phyloP scores from a whole-genome alignment of 495 filamentous ascomycete species.

The Cenococcum geophilum region DNA sequence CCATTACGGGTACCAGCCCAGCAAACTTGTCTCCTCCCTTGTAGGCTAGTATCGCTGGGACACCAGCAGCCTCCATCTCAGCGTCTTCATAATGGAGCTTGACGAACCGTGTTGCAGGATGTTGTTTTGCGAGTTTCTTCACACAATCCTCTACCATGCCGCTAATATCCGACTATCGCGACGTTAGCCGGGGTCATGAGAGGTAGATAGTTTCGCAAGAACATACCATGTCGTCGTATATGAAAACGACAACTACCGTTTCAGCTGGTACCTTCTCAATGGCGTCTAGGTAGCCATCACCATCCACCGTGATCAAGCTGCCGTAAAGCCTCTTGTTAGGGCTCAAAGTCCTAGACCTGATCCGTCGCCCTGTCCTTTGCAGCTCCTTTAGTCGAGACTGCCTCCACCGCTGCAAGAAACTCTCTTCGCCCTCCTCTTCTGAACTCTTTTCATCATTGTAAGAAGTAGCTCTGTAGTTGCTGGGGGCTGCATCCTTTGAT shows the following conservation, averaged over 20 bases:
- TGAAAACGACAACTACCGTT: slow-evolving; percentile 86
- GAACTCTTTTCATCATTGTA: slow-evolving; percentile 39
- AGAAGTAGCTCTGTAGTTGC: slow-evolving; percentile 10
- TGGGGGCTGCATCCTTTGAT: slow-evolving; percentile 28
- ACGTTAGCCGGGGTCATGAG: slow-evolving; percentile 22
- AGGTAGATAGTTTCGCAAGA: not conserved
- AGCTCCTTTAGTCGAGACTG: slow-evolving; percentile 71
- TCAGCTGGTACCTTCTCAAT: slow-evolving; percentile 80
- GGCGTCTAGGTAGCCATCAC: slow-evolving; percentile 84
- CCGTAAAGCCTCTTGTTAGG: slow-evolving; percentile 71
- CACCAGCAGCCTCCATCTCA: slow-evolving; percentile 85
- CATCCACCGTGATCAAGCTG: slow-evolving; percentile 75
- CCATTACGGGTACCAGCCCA: slow-evolving; percentile 77
- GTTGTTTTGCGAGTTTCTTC: slow-evolving; percentile 58
- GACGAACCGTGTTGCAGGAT: slow-evolving; percentile 74
- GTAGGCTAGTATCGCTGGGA: slow-evolving; percentile 86
- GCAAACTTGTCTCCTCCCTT: slow-evolving; percentile 82
- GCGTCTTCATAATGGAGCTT: slow-evolving; percentile 89
- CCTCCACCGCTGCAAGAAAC: slow-evolving; percentile 79
- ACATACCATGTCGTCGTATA: slow-evolving; percentile 83
- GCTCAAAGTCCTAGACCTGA: slow-evolving; percentile 55
- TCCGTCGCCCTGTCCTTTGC: slow-evolving; percentile 42
- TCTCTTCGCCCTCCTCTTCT: slow-evolving; percentile 66
- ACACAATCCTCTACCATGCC: slow-evolving; percentile 71
- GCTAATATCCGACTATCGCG: slow-evolving; percentile 62